Evolutionary conservation across 257 asterid genomes (phyloP), one percentile per base, ranked within the genome.

Genomic region (Nicotiana otophora): DNA sequence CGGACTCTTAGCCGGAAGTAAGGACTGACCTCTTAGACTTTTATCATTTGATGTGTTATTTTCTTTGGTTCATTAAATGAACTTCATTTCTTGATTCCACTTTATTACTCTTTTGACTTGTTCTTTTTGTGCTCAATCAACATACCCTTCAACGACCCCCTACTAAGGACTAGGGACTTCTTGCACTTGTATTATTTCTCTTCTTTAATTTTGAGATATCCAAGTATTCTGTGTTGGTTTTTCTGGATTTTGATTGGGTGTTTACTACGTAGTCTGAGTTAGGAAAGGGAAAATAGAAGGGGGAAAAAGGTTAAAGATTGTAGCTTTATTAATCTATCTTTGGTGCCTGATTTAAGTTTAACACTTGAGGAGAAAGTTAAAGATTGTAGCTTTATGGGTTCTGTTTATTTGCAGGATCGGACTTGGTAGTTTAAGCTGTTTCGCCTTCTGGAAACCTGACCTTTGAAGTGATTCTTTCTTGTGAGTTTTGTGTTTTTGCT

Each of bases 391-490:
- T 51, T 51, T 36, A 36, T 69, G 77, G 55, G 55, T 69, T 83
- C 85, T 74, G 85, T 81, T 84, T 85, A 81, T 85, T 90, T 86
- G 31, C 80, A 74, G 85, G 88, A 66, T 81, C 82, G 51, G 63
- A 26, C 28, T 74, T 74, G 80, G 7, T 74, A 15, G 15, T 48
- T 51, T 26, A 51, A 74, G 80, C 42, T 4, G 17, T 42, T 53
- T 53, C 57, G 2, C 54, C 54, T 46, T 46, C 53, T 46, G 78
- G 39, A 58, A 20, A 74, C 20, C 60, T 46, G 78, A 23, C 62
- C 1, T 48, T 72, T 72, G 7, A 72, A 72, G 61, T 72, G 78
- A 20, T 74, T 14, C 62, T 26, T 74, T 74, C 51, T 48, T 39
- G 42, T 26, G 62, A 23, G 26, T 48, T 72, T 46, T 48, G 63